Evolutionary conservation across 768 basidiomycete species (phyloP), one percentile per base, ranked within the genome.

Genomic region (Lentinula raphanica): DNA sequence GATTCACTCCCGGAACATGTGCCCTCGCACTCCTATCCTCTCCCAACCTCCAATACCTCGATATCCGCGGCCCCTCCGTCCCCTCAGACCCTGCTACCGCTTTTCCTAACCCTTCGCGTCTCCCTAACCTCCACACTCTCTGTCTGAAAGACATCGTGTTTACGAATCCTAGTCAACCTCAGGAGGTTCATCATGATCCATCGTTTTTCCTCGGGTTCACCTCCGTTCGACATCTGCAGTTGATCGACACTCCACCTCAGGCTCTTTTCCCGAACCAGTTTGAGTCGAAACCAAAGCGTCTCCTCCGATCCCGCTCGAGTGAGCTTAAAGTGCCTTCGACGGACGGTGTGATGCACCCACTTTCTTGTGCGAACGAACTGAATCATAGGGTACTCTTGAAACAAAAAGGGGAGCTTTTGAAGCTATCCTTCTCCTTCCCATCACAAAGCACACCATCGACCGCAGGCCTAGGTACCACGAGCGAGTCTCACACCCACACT

Each of bases 121-220:
- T 59, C 39, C 31, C 44, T 27, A 40, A 59, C 5, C 19, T 59
- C 21, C 50, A 45, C 58, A 59, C 58, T 21, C 50, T 59, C 2
- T 19, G 40, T 11, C 50, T 59, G 6, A 15, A 51, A 13, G n/a
- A 32, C 5, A 27, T 59, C 40, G n/a, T 32, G 21, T 39, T 58
- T 27, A 13, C 4, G 3, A 28, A 40, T 29, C 38, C 53, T 6
- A 19, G 9, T 54, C 38, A 5, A 17, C 15, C 32, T 19, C 21
- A 23, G 3, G 31, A 29, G 7, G 13, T 15, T 8, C n/a, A 4
- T 36, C 28, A 46, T 21, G 48, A 51, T 36, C 3, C 49, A 17
- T 35, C 48, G 11, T 49, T 44, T 28, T 50, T 23, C 28, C 39
- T 49, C 17, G 11, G 27, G 13, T 31, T 59, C 17, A 39, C 58